These are phyloP conservation scores for Colletotrichum somersetense DNA, from an alignment of 2,329 filamentous ascomycete species.

Conservation along the genomic window DNA sequence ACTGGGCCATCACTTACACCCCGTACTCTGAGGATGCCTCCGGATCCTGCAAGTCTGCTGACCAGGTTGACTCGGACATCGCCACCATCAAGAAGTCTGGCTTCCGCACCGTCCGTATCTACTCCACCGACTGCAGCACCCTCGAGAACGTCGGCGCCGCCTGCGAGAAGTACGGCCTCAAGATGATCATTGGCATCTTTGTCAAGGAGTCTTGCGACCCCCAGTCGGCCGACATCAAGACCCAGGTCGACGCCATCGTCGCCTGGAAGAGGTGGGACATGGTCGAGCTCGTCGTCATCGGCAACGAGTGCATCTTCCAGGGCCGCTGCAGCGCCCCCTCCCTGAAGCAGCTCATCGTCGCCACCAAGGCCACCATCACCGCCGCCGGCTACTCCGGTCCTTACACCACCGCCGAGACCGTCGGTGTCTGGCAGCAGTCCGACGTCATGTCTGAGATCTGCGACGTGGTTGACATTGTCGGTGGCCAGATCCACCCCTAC, in stretches of 20 bases:
- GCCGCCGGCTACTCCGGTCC: slow-evolving; percentile 77
- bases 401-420: slow-evolving; percentile 88
- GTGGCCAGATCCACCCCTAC: slow-evolving; percentile 92
- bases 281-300: slow-evolving; percentile 85
- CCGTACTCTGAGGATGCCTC: slow-evolving; percentile 70
- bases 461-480: slow-evolving; percentile 79
- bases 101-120: slow-evolving; percentile 82
- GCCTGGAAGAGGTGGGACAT: slow-evolving; percentile 78
- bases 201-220: slow-evolving; percentile 76
- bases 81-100: slow-evolving; percentile 72
- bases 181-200: slow-evolving; percentile 90
- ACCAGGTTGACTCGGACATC: slow-evolving; percentile 72
- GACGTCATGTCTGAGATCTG: slow-evolving; percentile 74
- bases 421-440: slow-evolving; percentile 79
- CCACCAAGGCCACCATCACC: slow-evolving; percentile 73
- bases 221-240: slow-evolving; percentile 69
- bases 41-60: slow-evolving; percentile 74
- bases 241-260: slow-evolving; percentile 81
- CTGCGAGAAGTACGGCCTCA: slow-evolving; percentile 74
- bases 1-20: slow-evolving; percentile 85
- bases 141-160: slow-evolving; percentile 81
- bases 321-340: slow-evolving; percentile 72
- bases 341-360: slow-evolving; percentile 78
- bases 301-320: slow-evolving; percentile 91
- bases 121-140: slow-evolving; percentile 91